These are phyloP conservation scores for Pyrus hybrid DNA, from an alignment of 331 rosid species.

Conservation along the genomic window DNA sequence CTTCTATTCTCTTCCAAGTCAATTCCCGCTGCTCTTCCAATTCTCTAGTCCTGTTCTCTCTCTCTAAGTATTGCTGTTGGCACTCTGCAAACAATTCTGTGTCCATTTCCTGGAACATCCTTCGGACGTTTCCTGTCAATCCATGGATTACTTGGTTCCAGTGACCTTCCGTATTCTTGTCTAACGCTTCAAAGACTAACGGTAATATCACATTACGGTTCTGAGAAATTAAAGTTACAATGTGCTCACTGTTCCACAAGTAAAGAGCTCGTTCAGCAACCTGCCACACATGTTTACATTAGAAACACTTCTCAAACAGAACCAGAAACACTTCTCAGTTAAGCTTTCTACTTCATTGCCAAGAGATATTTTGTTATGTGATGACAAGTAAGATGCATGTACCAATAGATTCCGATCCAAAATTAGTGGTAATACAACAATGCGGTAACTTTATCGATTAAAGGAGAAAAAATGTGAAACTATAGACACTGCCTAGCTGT, in stretches of 20 bases:
- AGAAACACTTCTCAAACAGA: slow-evolving; percentile 15
- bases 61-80: slow-evolving; percentile 35
- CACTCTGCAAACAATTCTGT: slow-evolving; percentile 48
- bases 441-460: neutral
- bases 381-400: neutral
- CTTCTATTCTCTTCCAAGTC: slow-evolving; percentile 63
- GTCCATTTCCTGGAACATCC: slow-evolving; percentile 61
- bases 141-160: slow-evolving; percentile 55
- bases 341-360: neutral
- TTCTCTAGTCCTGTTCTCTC: slow-evolving; percentile 33
- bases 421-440: neutral
- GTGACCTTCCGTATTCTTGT: slow-evolving; percentile 51
- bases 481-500: neutral
- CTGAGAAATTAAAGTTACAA: slow-evolving; percentile 42
- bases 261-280: slow-evolving; percentile 68
- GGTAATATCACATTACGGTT: slow-evolving; percentile 54
- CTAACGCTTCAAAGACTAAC: slow-evolving; percentile 49
- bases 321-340: neutral
- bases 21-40: slow-evolving; percentile 44
- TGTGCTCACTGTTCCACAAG: slow-evolving; percentile 67
- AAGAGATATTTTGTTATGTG: neutral
- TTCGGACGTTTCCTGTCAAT: slow-evolving; percentile 48
- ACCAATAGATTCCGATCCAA: neutral
- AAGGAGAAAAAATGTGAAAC: neutral
- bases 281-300: slow-evolving; percentile 23